Evolutionary conservation across 1,284 basidiomycete genomes (phyloP).

Genomic region (Gomphus bonarii): DNA sequence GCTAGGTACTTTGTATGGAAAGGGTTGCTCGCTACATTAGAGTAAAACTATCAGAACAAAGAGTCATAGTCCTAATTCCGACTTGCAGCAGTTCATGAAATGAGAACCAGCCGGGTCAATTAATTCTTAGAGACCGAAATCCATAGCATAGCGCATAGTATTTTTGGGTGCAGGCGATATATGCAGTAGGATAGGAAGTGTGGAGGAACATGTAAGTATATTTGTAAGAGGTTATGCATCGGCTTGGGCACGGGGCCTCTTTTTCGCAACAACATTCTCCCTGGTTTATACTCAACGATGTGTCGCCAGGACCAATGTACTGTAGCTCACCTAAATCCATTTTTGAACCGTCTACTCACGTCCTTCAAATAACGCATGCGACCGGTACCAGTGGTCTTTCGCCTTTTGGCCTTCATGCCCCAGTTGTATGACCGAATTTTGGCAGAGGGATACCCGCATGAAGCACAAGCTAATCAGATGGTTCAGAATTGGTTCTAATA

Average conservation of each 20-base stretch:
- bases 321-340: slow-evolving; percentile 76
- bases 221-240: slow-evolving; percentile 32
- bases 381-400: slow-evolving; percentile 97
- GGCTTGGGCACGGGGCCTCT: slow-evolving; percentile 37
- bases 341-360: slow-evolving; percentile 93
- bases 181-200: background rate
- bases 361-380: slow-evolving; percentile 93
- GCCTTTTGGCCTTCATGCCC: slow-evolving; percentile 98
- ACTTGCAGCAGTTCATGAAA: too few relatives aligned
- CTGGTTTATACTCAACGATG: slow-evolving; percentile 37
- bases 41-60: slow-evolving; percentile 13
- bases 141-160: slow-evolving; percentile 1
- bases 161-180: background rate
- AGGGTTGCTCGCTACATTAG: slow-evolving; percentile 39
- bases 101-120: too few relatives aligned
- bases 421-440: slow-evolving; percentile 96
- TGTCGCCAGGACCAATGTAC: slow-evolving; percentile 5
- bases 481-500: background rate
- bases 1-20: slow-evolving; percentile 67
- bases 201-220: background rate
- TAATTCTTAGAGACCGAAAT: background rate
- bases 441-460: slow-evolving; percentile 94
- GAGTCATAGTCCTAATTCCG: background rate
- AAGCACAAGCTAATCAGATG: slow-evolving; percentile 64
- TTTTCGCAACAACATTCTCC: slow-evolving; percentile 73